These are phyloP conservation scores for Acer saccharum DNA, from an alignment of 345 rosid species.

Conservation along the genomic window DNA sequence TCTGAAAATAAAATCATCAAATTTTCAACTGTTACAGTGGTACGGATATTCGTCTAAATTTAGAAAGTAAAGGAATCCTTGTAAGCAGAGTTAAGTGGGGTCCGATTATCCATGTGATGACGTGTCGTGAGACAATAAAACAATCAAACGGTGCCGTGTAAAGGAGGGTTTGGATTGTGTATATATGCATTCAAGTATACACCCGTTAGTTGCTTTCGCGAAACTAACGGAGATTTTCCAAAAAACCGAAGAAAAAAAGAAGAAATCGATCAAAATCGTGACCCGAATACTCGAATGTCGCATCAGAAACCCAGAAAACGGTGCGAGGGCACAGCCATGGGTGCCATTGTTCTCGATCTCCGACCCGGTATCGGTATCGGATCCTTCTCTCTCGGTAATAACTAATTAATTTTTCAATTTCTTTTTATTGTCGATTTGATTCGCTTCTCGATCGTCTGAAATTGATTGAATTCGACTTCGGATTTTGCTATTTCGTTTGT, in stretches of 20 bases:
- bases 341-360: conserved; percentile 92
- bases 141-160: background rate
- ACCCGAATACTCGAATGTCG: conserved; percentile 30
- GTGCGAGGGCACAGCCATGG: conserved; percentile 98
- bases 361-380: conserved; percentile 92
- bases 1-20: too few relatives aligned
- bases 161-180: background rate
- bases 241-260: background rate
- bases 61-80: too few relatives aligned
- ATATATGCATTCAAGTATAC: background rate
- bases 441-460: background rate
- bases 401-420: background rate
- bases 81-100: too few relatives aligned
- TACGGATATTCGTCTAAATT: too few relatives aligned
- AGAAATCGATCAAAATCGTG: background rate
- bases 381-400: conserved; percentile 81
- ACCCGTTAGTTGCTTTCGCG: background rate
- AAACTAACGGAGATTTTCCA: background rate
- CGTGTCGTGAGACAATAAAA: background rate
- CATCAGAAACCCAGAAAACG: conserved; percentile 71
- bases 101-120: background rate
- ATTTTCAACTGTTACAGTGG: too few relatives aligned
- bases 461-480: background rate
- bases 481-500: background rate
- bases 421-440: background rate